Evolutionary conservation across 2,329 filamentous ascomycete species (phyloP), one percentile per base, ranked within the genome.

Genomic region (Blastomyces gilchristii): DNA sequence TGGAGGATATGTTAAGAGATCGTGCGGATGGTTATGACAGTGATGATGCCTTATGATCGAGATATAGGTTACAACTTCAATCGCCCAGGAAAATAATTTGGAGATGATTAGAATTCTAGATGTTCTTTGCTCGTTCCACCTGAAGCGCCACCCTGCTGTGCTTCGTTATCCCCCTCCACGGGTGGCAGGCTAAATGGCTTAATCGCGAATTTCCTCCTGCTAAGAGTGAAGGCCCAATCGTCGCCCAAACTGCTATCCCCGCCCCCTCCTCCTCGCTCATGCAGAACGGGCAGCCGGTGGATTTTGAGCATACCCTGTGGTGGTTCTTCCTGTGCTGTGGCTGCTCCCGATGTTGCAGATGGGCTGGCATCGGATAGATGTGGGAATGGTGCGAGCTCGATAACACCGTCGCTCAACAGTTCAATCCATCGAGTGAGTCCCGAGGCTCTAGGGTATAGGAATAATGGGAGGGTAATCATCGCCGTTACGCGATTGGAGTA

Each of bases 181-280:
- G 94, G 94, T 34, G 94, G 94, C 53, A 99, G 79, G 72, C 89
- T 94, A 75, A 91, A 97, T 0, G 91, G 91, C 69, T 87, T 89
- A 67, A 99, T 91, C 49, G 90, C 83, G 68, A 99, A 85, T 60
- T 90, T 92, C 69, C 84, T 87, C 69, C 90, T 82, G 73, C 91
- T 96, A 60, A 99, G 77, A 65, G 87, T 92, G 74, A 99, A 99
- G 4, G 91, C 91, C 75, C 96, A 83, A 75, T 97, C 91, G 71
- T 96, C 90, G 31, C 89, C 86, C 62, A 87, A 82, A 66, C 85
- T 86, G 63, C 84, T 84, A 49, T 83, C 82, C 11, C 85, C 87
- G 16, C 90, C 91, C 1, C 91, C 91, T 1, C 91, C 91, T 1
- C 94, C 93, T 68, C 89, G 90, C 72, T 97, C 93, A 64, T 95